Percentiles rank a stretch among this genome's conserved stretches.
These are phyloP conservation scores for Erythrophleum ivorense DNA, from an alignment of 331 rosid species.

Conservation along the genomic window DNA sequence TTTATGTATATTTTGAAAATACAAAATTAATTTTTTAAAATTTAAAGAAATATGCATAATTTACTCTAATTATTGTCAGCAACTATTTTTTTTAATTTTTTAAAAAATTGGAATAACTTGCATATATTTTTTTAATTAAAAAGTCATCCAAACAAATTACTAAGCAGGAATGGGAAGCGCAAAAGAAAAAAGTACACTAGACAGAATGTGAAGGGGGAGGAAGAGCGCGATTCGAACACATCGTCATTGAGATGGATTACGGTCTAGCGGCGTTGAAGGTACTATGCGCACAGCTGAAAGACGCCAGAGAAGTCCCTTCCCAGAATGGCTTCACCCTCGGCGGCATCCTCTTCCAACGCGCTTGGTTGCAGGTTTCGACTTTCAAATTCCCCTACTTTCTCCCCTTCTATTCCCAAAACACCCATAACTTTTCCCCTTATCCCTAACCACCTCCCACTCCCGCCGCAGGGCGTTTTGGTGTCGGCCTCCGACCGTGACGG, in stretches of 20 bases:
- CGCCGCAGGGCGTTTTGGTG: slow-evolving; percentile 65
- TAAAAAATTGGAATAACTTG: too few relatives aligned
- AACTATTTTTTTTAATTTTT: too few relatives aligned
- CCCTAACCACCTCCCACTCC: not conserved
- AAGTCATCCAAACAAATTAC: too few relatives aligned
- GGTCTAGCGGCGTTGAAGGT: slow-evolving; percentile 77
- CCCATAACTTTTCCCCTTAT: slow-evolving; percentile 12
- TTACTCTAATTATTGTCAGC: too few relatives aligned
- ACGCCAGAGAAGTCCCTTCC: slow-evolving; percentile 54
- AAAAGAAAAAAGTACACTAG: too few relatives aligned
- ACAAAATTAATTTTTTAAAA: too few relatives aligned
- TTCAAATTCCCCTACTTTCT: not conserved
- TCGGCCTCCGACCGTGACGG: slow-evolving; percentile 38
- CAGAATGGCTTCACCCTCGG: slow-evolving; percentile 56
- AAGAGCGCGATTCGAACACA: not conserved
- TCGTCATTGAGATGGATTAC: slow-evolving; percentile 63
- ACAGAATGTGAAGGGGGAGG: too few relatives aligned
- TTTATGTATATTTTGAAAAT: too few relatives aligned
- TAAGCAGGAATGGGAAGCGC: too few relatives aligned
- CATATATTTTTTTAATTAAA: too few relatives aligned
- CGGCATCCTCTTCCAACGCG: slow-evolving; percentile 86
- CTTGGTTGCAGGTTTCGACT: slow-evolving; percentile 71
- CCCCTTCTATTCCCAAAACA: slow-evolving; percentile 16
- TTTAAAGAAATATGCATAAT: too few relatives aligned
- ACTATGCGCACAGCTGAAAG: slow-evolving; percentile 61